These are phyloP conservation scores for Solanum phureja DNA, from an alignment of 257 asterid genomes.

Conservation along the genomic window DNA sequence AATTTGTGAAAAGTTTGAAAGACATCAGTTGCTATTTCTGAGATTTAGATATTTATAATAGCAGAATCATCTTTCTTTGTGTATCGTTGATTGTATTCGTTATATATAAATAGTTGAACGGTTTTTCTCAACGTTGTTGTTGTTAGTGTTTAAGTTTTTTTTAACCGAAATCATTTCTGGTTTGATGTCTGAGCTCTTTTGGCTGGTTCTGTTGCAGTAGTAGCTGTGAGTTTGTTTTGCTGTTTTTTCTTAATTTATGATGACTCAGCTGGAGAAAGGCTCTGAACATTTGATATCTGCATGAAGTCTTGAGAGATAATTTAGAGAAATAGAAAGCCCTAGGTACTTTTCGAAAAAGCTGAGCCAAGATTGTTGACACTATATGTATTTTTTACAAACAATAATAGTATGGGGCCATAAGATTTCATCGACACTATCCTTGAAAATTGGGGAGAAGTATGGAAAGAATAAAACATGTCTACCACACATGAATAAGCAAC, in stretches of 20 bases:
- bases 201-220: neutral
- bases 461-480: neutral
- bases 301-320: neutral
- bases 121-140: neutral
- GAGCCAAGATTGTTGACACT: neutral
- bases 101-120: neutral
- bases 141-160: neutral
- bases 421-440: neutral
- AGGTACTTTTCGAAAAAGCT: neutral
- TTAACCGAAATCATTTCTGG: neutral
- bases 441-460: neutral
- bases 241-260: neutral
- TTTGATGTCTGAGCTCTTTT: neutral
- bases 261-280: neutral
- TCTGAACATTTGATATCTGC: neutral
- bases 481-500: neutral
- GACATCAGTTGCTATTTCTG: neutral
- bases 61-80: neutral
- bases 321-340: neutral
- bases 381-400: neutral
- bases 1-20: neutral
- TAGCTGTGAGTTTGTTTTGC: neutral
- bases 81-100: neutral
- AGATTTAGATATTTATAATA: neutral
- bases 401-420: neutral